phyloP scores from a whole-genome alignment of 768 basidiomycete species.

The Guyanaporus albipodus region DNA sequence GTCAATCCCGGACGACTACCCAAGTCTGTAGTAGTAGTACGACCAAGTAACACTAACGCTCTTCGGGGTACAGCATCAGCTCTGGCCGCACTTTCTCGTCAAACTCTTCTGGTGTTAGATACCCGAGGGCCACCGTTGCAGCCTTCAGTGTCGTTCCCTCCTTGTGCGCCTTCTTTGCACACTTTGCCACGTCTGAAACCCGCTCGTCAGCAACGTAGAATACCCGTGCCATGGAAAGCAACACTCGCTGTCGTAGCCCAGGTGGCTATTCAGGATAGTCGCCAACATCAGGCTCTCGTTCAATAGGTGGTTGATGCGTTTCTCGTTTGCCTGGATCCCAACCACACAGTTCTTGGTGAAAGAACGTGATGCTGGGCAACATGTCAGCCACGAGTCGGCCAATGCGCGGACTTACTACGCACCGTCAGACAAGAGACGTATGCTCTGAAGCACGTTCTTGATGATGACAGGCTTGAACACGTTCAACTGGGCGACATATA shows the following conservation, averaged over 20 bases:
- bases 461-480: constrained; percentile 99
- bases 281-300: constrained; percentile 98
- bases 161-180: constrained; percentile 99
- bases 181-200: constrained; percentile 86
- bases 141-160: constrained; percentile 96
- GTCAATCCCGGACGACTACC: constrained; percentile 23
- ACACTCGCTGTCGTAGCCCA: constrained; percentile 93
- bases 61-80: constrained; percentile 79
- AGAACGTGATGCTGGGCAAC: constrained; percentile 68
- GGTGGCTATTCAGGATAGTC: constrained; percentile 91
- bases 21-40: not conserved
- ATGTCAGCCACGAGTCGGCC: constrained; percentile 8
- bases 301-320: constrained; percentile 80
- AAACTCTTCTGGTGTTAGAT: constrained; percentile 87
- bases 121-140: constrained; percentile 84
- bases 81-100: constrained; percentile 92
- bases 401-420: constrained; percentile 20
- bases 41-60: too few relatives aligned
- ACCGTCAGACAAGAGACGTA: constrained; percentile 92
- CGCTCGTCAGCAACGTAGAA: constrained; percentile 3
- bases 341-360: constrained; percentile 97
- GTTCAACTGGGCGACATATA: constrained; percentile 62
- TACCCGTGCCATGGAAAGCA: not conserved
- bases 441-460: constrained; percentile 95
- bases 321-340: constrained; percentile 95